Evolutionary conservation across 2,329 filamentous ascomycete species (phyloP).

Genomic region (Sporothrix schenckii): DNA sequence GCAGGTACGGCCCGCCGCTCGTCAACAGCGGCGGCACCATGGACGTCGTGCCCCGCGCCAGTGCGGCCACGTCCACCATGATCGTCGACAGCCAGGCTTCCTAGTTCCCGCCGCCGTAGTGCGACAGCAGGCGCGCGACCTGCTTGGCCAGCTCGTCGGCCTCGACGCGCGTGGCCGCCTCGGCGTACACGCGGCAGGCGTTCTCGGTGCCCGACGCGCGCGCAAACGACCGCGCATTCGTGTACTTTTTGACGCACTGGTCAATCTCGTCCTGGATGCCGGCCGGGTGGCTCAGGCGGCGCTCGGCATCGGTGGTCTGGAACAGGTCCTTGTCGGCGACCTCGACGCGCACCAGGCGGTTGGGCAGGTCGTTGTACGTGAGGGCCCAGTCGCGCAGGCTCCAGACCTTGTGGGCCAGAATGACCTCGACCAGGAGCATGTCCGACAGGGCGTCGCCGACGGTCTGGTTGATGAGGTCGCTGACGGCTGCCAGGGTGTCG

Average conservation of each 20-base stretch:
- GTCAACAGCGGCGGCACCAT: slow-evolving; percentile 24
- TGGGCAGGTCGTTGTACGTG: slow-evolving; percentile 92
- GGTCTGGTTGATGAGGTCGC: slow-evolving; percentile 95
- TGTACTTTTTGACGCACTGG: slow-evolving; percentile 84
- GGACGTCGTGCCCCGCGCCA: not conserved
- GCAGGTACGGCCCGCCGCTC: slow-evolving; percentile 29
- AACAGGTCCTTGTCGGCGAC: slow-evolving; percentile 87
- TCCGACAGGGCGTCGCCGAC: slow-evolving; percentile 96
- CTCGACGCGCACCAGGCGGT: slow-evolving; percentile 90
- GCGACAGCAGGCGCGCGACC: slow-evolving; percentile 74
- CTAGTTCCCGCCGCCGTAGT: slow-evolving; percentile 48
- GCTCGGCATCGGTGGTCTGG: slow-evolving; percentile 88
- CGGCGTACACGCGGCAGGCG: slow-evolving; percentile 92
- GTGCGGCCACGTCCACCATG: not conserved
- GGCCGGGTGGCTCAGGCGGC: slow-evolving; percentile 76
- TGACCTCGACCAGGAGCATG: slow-evolving; percentile 92
- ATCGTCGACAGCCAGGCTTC: slow-evolving; percentile 11
- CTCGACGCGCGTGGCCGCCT: slow-evolving; percentile 85
- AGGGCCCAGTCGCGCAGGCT: slow-evolving; percentile 85
- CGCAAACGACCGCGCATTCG: slow-evolving; percentile 85
- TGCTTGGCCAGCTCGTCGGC: slow-evolving; percentile 87
- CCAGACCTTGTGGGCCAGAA: slow-evolving; percentile 94
- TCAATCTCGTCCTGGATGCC: slow-evolving; percentile 87
- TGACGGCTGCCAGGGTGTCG: slow-evolving; percentile 78
- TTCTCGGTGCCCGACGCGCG: slow-evolving; percentile 95